Base-by-base conservation (phyloP, 2,329 filamentous ascomycete species). In the Talaromyces piceae region DNA sequence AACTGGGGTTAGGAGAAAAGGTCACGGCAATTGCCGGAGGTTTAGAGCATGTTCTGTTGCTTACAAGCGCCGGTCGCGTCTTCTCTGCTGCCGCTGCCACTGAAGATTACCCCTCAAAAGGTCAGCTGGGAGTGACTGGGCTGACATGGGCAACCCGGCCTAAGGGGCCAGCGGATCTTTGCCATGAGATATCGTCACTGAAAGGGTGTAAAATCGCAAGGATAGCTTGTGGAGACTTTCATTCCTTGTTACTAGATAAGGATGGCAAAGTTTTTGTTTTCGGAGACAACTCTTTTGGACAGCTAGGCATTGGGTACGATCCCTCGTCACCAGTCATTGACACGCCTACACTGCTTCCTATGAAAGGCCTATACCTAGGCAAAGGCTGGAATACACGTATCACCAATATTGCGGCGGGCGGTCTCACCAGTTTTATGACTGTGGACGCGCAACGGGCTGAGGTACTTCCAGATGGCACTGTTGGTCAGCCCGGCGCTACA, bases 271-370 rank as follows among this genome's bases (percentile, higher is more conserved):
- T 93, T 13, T 95, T 93, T 67, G 77, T 83, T 5, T 97, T 95
- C 71, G 93, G 93, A 31, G 91, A 97, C 67, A 97, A 97, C 70
- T 83, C 84, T 0, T 80, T 82, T 41, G 93, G 93, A n/a, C 93
- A 97, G 68, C 77, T 97, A 3, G 91, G 91, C n/a, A 83, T 91
- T 60, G 82, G 88, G 47, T 81, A 79, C 49, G 82, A 82, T 45
- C 66, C 78, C 0, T 79, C 84, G 25, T 73, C 80, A 13, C 75
- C 81, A 6, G 79, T 73, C 52, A 74, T 87, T 22, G 87, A 91
- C 57, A 77, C 78, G 0, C 90, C 93, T 0, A 81, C 83, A 3
- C 77, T 84, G 5, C 66, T 97, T 2, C 80, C 87, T 1, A 78
- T 88, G 33, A 79, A 81, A 54, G 81, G 79, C 55, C 80, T 95